Evolutionary conservation across 768 basidiomycete genomes (phyloP).

Genomic region (Mrakia frigida): DNA sequence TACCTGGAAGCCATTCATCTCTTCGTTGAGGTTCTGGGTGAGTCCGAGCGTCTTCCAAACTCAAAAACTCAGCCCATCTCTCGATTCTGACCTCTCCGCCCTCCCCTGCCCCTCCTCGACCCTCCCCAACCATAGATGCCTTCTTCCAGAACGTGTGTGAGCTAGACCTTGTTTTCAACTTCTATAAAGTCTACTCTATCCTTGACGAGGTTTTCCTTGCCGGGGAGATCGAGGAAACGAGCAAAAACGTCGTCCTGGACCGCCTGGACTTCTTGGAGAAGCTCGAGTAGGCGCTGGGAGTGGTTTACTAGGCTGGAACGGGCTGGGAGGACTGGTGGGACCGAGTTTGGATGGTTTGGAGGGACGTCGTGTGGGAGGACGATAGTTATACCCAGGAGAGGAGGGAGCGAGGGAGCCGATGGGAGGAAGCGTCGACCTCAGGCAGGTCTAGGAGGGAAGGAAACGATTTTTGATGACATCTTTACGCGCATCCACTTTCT

Average conservation of each 20-base stretch:
- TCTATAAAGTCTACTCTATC: constrained; percentile 98
- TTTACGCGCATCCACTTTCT: too few relatives aligned
- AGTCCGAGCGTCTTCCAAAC: constrained; percentile 38
- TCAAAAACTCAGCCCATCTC: background rate
- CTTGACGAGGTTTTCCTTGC: constrained; percentile 97
- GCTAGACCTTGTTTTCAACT: constrained; percentile 95
- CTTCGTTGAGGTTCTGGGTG: constrained; percentile 95
- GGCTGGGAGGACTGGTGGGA: too few relatives aligned
- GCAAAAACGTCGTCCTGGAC: constrained; percentile 88
- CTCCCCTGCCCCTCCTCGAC: constrained; percentile 1
- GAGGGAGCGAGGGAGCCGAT: too few relatives aligned
- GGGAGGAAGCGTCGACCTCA: too few relatives aligned
- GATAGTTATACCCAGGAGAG: too few relatives aligned
- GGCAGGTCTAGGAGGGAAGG: too few relatives aligned
- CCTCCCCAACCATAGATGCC: constrained; percentile 56
- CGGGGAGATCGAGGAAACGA: constrained; percentile 97
- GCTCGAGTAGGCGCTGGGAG: constrained; percentile 61
- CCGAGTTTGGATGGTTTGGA: too few relatives aligned
- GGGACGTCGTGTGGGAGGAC: too few relatives aligned
- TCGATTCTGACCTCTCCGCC: constrained; percentile 14
- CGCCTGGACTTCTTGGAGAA: constrained; percentile 90
- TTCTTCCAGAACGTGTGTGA: constrained; percentile 98
- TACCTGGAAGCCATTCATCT: constrained; percentile 97
- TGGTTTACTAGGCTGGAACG: too few relatives aligned
- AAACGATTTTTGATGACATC: too few relatives aligned